phyloP scores from a whole-genome alignment of 2,329 filamentous ascomycete genomes.

The Penicillium aurantiogriseum region DNA sequence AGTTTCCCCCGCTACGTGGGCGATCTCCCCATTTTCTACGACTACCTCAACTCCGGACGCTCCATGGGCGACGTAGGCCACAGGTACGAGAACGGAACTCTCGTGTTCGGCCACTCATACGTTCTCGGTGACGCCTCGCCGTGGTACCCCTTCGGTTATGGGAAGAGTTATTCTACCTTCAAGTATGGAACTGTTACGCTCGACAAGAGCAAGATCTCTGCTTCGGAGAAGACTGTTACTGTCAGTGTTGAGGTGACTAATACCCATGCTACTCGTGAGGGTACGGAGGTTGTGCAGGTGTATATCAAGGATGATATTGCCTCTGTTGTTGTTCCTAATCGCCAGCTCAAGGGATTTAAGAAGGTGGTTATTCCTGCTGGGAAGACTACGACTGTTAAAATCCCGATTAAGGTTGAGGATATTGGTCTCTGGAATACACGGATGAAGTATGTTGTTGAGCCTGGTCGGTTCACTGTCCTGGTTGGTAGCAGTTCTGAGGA shows the following conservation, averaged over 20 bases:
- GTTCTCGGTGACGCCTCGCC: constrained; percentile 60
- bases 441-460: constrained; percentile 73
- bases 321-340: constrained; percentile 64
- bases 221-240: constrained; percentile 53
- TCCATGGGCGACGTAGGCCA: constrained; percentile 53
- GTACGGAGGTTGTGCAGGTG: constrained; percentile 66
- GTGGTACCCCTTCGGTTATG: constrained; percentile 66
- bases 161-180: constrained; percentile 64
- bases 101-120: constrained; percentile 65
- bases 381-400: constrained; percentile 53
- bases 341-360: constrained; percentile 64
- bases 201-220: constrained; percentile 49
- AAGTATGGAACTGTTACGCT: constrained; percentile 45
- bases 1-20: constrained; percentile 67
- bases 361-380: constrained; percentile 63
- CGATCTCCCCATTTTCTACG: constrained; percentile 67
- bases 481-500: constrained; percentile 54
- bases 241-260: constrained; percentile 64
- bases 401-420: constrained; percentile 52
- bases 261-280: constrained; percentile 52
- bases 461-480: constrained; percentile 63
- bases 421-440: constrained; percentile 57
- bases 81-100: constrained; percentile 56
- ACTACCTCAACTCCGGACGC: constrained; percentile 67
- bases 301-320: constrained; percentile 64